Evolutionary conservation across 2,329 filamentous ascomycete species (phyloP).

Genomic region (Aureobasidium sp.): DNA sequence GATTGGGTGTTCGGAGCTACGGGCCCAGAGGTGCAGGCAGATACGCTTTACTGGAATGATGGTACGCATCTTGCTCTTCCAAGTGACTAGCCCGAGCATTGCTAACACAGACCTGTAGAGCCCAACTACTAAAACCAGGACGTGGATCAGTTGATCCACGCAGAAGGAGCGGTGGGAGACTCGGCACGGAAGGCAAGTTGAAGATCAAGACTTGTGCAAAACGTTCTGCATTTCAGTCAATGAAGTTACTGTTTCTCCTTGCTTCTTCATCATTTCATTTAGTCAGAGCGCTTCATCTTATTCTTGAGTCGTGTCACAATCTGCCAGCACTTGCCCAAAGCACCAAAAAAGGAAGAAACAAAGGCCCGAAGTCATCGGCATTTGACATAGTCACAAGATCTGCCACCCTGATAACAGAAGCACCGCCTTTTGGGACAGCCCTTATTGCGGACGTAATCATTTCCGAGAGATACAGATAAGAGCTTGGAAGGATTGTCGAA

Average conservation of each 20-base stretch:
- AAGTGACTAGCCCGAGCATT: no score
- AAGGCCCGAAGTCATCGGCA: neutral
- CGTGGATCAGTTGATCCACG: no score
- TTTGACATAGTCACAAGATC: neutral
- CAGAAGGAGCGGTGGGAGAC: no score
- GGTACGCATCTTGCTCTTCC: neutral
- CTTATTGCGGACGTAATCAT: neutral
- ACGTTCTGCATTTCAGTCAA: neutral
- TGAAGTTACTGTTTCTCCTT: neutral
- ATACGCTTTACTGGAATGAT: constrained; percentile 18
- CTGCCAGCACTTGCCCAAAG: neutral
- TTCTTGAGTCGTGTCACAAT: no score
- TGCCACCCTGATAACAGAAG: neutral
- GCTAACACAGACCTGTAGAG: neutral
- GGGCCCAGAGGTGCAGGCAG: constrained; percentile 45
- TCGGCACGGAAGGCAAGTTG: no score
- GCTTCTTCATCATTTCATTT: no score
- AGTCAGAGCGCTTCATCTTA: no score
- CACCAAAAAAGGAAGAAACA: no score
- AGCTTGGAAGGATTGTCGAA: neutral
- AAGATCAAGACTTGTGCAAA: no score
- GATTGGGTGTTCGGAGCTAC: constrained; percentile 51
- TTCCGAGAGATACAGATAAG: neutral
- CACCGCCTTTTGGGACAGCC: neutral
- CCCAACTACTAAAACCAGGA: neutral